Conservation (phyloP, 23 red algal species). For the Pyropia haitanensis region DNA sequence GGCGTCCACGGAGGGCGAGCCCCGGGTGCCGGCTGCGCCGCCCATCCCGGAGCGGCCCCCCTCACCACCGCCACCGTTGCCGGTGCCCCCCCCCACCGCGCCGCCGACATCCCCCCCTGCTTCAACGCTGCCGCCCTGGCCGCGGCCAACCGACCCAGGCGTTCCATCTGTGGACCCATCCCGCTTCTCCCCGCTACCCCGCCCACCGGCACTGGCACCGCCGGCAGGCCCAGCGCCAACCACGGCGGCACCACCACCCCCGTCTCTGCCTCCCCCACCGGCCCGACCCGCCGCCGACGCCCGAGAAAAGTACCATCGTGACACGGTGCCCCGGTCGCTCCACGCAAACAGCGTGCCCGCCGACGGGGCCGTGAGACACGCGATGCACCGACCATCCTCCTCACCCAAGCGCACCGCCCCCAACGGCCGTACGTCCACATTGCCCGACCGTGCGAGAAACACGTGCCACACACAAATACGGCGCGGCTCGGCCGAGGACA, state of each 20-base stretch:
- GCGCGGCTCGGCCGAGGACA: slow-evolving; percentile 15
- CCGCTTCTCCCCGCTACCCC: no score
- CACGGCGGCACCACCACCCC: slow-evolving; percentile 18
- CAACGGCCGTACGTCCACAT: slow-evolving; percentile 15
- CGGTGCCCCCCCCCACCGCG: no score
- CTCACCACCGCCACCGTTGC: no score
- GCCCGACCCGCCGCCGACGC: not conserved
- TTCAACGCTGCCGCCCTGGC: no score
- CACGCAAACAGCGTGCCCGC: slow-evolving; percentile 39
- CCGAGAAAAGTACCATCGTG: slow-evolving; percentile 18
- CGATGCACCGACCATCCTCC: slow-evolving; percentile 42
- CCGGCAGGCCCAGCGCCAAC: no score
- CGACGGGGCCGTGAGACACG: slow-evolving; percentile 11
- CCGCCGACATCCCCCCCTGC: no score
- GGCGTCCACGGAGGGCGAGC: no score
- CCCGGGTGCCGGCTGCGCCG: no score
- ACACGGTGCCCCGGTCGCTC: slow-evolving; percentile 29
- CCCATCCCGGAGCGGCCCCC: no score
- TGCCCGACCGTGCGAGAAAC: slow-evolving; percentile 1
- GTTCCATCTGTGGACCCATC: no score
- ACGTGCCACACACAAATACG: slow-evolving; percentile 50
- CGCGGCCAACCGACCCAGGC: no score
- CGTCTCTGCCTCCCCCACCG: not conserved
- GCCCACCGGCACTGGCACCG: no score
- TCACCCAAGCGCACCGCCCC: slow-evolving; percentile 5